phyloP scores from a whole-genome alignment of 1,284 basidiomycete genomes.

The Xerocomus cyaneibrunnescens region DNA sequence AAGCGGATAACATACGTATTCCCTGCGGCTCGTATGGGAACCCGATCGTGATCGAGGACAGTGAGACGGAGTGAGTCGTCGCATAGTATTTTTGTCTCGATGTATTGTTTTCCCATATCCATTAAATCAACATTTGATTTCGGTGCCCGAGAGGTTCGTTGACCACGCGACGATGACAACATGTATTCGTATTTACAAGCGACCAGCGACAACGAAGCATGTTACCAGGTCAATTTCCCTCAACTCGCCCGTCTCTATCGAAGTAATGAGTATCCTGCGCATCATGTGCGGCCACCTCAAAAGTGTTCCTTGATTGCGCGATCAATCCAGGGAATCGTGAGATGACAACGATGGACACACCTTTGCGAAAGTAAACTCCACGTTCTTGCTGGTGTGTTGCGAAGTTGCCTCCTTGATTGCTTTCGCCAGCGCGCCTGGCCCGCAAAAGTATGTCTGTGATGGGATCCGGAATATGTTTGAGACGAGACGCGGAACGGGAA shows the following conservation, averaged over 20 bases:
- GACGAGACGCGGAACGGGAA: neutral
- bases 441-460: conserved; percentile 82
- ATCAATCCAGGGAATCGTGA: conserved; percentile 3
- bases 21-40: conserved; percentile 15
- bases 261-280: neutral
- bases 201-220: neutral
- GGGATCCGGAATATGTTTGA: conserved; percentile 3
- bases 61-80: conserved; percentile 14
- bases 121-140: neutral
- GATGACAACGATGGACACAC: conserved; percentile 31
- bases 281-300: conserved; percentile 36
- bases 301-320: conserved; percentile 55
- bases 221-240: neutral
- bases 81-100: neutral
- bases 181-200: neutral
- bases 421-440: conserved; percentile 70
- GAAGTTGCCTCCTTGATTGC: conserved; percentile 69
- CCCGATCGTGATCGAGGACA: conserved; percentile 30
- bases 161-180: neutral
- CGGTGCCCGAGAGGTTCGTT: neutral
- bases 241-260: neutral
- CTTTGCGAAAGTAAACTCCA: conserved; percentile 83
- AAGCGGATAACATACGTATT: neutral
- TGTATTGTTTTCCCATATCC: neutral
- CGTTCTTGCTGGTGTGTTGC: conserved; percentile 50